Percentiles rank a stretch among this genome's conserved stretches.
These are phyloP conservation scores for Castanea sativa DNA, from an alignment of 306 rosid genomes.

Conservation along the genomic window DNA sequence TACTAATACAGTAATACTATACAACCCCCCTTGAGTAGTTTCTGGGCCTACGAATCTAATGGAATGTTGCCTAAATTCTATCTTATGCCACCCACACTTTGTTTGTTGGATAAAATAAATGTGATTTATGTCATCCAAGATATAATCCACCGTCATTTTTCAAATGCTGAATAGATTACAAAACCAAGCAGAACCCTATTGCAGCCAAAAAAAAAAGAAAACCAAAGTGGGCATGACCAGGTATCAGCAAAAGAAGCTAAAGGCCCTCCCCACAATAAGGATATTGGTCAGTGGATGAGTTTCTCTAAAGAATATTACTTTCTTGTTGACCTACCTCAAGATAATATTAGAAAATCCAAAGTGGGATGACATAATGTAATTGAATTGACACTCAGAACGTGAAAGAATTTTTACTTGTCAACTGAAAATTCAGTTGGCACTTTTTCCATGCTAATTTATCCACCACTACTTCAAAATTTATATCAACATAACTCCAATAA, in stretches of 20 bases:
- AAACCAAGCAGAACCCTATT: neutral
- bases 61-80: neutral
- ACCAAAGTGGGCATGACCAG: slow-evolving; percentile 11
- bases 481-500: too few relatives aligned
- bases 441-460: too few relatives aligned
- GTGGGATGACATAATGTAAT: neutral
- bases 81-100: neutral
- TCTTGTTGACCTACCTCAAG: slow-evolving; percentile 10
- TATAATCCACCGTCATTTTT: too few relatives aligned
- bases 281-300: slow-evolving; percentile 1
- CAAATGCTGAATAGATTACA: neutral
- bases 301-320: slow-evolving; percentile 9
- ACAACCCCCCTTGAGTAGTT: neutral
- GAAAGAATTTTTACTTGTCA: neutral
- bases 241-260: slow-evolving; percentile 18
- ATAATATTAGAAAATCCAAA: neutral
- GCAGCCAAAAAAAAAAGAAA: slow-evolving; percentile 2
- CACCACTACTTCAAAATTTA: too few relatives aligned
- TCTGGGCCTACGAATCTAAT: neutral
- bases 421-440: neutral
- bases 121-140: too few relatives aligned
- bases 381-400: neutral
- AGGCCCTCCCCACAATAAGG: neutral
- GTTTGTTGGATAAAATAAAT: too few relatives aligned
- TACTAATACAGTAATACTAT: too few relatives aligned